Percentiles rank a stretch among this genome's conserved stretches.
phyloP scores from a whole-genome alignment of 2,329 filamentous ascomycete species.

The Berkeleyomyces rouxiae region DNA sequence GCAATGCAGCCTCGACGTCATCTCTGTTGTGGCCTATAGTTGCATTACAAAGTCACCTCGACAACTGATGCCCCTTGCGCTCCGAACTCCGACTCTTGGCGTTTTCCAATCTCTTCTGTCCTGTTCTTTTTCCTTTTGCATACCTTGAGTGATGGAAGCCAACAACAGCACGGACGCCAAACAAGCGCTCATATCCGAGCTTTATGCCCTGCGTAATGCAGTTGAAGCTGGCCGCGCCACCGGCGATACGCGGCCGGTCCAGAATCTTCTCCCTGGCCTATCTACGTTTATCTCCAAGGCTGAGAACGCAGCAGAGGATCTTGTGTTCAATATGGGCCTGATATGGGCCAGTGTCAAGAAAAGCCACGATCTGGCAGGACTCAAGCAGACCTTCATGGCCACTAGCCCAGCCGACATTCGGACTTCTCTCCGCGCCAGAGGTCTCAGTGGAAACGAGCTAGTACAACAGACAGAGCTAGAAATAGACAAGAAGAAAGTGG shows the following conservation, averaged over 20 bases:
- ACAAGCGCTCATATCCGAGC: background rate
- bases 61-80: background rate
- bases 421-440: background rate
- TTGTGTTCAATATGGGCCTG: conserved; percentile 1
- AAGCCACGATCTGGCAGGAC: background rate
- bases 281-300: background rate
- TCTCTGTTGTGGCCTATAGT: background rate
- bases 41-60: background rate
- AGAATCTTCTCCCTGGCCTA: background rate
- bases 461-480: background rate
- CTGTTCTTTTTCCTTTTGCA: background rate
- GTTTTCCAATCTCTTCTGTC: background rate
- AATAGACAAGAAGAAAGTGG: background rate
- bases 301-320: background rate
- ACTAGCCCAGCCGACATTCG: background rate
- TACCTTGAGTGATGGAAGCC: background rate
- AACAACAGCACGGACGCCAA: background rate
- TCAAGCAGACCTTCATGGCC: background rate
- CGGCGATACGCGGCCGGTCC: background rate
- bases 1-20: background rate
- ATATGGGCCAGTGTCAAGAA: conserved; percentile 3
- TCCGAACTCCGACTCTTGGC: background rate
- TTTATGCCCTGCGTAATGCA: background rate
- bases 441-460: background rate
- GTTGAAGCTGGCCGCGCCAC: background rate